Evolutionary conservation across 306 rosid genomes (phyloP).

Genomic region (Argentina anserina): DNA sequence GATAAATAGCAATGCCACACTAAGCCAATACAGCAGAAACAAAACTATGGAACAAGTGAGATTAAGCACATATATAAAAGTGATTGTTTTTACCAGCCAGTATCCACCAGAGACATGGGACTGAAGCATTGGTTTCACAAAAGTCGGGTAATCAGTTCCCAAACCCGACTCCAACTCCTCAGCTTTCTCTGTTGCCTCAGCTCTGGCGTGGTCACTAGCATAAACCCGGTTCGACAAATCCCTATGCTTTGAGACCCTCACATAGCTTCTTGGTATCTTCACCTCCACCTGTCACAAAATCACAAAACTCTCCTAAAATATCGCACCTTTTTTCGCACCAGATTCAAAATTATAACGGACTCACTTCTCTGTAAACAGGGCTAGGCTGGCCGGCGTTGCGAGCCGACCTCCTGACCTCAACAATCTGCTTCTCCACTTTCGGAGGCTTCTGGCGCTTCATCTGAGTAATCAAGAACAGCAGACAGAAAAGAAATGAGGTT

Average conservation of each 20-base stretch:
- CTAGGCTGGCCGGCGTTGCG: constrained; percentile 58
- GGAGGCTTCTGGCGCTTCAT: constrained; percentile 49
- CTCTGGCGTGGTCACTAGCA: constrained; percentile 59
- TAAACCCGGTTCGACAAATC: constrained; percentile 57
- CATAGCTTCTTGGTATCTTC: constrained; percentile 48
- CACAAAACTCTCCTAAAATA: neutral
- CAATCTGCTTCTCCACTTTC: constrained; percentile 32
- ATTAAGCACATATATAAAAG: neutral
- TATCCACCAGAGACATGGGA: constrained; percentile 85
- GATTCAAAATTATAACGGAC: neutral
- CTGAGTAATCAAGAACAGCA: constrained; percentile 13
- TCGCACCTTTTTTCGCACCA: neutral
- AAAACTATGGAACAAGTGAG: neutral
- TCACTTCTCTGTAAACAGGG: constrained; percentile 67
- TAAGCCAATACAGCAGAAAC: neutral
- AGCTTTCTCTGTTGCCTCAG: constrained; percentile 54
- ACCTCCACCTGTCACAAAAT: constrained; percentile 35
- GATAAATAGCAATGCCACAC: neutral
- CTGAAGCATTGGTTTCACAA: constrained; percentile 71
- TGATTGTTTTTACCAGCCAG: constrained; percentile 57
- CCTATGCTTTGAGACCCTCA: constrained; percentile 29
- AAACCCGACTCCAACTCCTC: constrained; percentile 39
- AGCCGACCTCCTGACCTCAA: constrained; percentile 62
- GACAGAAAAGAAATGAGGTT: neutral
- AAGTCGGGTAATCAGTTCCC: constrained; percentile 41